phyloP scores from a whole-genome alignment of 1,284 basidiomycete genomes.

The Papiliotrema nemorosa region DNA sequence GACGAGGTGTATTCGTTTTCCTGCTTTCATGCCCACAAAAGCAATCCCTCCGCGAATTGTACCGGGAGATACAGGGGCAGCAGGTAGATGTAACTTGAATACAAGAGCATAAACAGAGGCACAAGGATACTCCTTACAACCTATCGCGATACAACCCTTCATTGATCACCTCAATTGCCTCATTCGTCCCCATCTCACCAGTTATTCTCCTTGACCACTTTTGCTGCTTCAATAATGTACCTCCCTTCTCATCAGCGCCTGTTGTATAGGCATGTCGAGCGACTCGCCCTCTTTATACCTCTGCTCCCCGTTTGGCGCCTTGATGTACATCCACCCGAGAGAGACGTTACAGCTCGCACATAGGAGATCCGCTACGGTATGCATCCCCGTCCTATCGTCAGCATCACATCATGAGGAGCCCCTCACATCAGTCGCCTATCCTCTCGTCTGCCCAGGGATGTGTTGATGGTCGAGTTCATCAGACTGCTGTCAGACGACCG shows the following conservation, averaged over 20 bases:
- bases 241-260: slow-evolving; percentile 22
- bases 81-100: too few species aligned
- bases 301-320: slow-evolving; percentile 44
- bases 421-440: slow-evolving; percentile 44
- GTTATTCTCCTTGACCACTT: slow-evolving; percentile 54
- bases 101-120: too few species aligned
- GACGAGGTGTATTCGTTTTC: too few species aligned
- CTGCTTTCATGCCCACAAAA: too few species aligned
- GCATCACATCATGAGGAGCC: background rate
- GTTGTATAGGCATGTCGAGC: background rate
- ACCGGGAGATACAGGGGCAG: too few species aligned
- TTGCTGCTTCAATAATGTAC: slow-evolving; percentile 47
- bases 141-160: too few species aligned
- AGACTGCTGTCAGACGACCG: slow-evolving; percentile 23
- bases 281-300: slow-evolving; percentile 48
- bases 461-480: slow-evolving; percentile 50
- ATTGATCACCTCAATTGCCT: too few species aligned
- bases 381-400: slow-evolving; percentile 40
- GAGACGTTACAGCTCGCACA: slow-evolving; percentile 39
- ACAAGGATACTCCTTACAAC: too few species aligned
- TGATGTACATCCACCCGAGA: slow-evolving; percentile 49
- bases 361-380: slow-evolving; percentile 46
- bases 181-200: too few species aligned
- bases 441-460: slow-evolving; percentile 40
- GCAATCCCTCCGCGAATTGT: too few species aligned